Evolutionary conservation across 108 stramenopile genomes (phyloP).

Genomic region (Cyclotella kingstonii): DNA sequence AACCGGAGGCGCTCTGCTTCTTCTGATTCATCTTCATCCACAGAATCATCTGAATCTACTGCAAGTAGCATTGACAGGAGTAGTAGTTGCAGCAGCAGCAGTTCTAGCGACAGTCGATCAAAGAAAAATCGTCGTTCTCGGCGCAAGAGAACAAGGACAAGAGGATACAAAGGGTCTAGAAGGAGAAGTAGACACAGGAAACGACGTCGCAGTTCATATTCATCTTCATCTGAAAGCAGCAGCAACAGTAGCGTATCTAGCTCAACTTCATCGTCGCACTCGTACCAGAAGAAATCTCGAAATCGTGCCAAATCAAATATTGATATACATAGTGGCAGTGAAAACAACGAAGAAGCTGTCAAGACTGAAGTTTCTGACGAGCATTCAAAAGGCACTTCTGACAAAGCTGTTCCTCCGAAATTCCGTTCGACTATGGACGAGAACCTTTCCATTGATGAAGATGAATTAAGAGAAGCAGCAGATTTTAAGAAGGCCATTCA

Average conservation of each 20-base stretch:
- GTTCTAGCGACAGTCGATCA: conserved; percentile 7
- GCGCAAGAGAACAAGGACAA: conserved; percentile 8
- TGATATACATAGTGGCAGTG: too few species aligned
- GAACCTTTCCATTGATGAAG: conserved; percentile 34
- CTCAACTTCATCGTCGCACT: conserved; percentile 38
- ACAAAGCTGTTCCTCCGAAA: not conserved
- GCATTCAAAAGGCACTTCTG: not conserved
- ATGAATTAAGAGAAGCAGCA: conserved; percentile 59
- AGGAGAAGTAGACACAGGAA: conserved; percentile 25
- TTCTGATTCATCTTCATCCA: conserved; percentile 33
- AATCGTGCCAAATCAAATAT: conserved; percentile 6
- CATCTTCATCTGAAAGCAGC: conserved; percentile 23
- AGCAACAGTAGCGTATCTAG: conserved; percentile 21
- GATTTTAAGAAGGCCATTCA: conserved; percentile 80
- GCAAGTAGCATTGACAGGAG: conserved; percentile 11
- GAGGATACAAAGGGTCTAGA: not conserved
- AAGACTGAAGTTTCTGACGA: conserved; percentile 1
- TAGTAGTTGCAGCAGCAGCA: conserved; percentile 15
- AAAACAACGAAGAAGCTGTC: conserved; percentile 3
- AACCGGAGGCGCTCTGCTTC: conserved; percentile 27
- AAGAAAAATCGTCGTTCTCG: conserved; percentile 11
- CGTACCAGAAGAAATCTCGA: conserved; percentile 5
- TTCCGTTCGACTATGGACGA: too few species aligned
- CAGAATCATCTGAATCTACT: conserved; percentile 28
- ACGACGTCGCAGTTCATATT: conserved; percentile 24